These are phyloP conservation scores for Phytophthora sojae DNA, from an alignment of 352 stramenopile genomes.

Conservation along the genomic window DNA sequence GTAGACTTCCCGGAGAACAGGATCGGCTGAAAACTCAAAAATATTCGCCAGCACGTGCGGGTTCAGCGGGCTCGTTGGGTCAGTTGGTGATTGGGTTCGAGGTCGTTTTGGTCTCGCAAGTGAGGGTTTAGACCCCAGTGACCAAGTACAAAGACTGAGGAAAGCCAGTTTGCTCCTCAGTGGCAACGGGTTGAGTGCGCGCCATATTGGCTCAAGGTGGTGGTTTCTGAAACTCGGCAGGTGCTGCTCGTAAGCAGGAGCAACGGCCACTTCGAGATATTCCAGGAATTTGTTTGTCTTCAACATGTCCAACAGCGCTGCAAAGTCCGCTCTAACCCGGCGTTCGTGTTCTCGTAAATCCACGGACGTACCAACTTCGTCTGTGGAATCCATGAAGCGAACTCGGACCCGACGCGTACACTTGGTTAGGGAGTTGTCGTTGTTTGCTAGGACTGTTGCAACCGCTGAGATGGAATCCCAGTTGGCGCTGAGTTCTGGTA, in stretches of 20 bases:
- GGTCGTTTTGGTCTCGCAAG: neutral
- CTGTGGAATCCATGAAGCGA: neutral
- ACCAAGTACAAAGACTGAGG: neutral
- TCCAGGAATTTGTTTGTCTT: neutral
- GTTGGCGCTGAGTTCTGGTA: neutral
- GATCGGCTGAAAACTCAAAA: neutral
- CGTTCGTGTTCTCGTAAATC: neutral
- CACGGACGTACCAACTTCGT: neutral
- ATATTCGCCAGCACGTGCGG: neutral
- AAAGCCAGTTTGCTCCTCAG: neutral
- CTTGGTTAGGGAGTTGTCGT: neutral
- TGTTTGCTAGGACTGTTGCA: neutral
- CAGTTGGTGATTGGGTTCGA: neutral
- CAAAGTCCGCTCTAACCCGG: neutral
- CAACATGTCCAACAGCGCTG: neutral
- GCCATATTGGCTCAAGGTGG: neutral
- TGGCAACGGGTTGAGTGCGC: neutral
- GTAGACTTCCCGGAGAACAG: neutral
- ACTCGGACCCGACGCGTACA: neutral
- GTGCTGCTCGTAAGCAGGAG: neutral
- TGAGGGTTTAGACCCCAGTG: neutral
- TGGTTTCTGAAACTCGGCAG: neutral
- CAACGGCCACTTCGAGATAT: neutral
- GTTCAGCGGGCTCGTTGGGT: neutral
- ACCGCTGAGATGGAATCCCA: neutral